Evolutionary conservation across 148 eudicot genomes (phyloP).

Genomic region (Chenopodium suecicum): DNA sequence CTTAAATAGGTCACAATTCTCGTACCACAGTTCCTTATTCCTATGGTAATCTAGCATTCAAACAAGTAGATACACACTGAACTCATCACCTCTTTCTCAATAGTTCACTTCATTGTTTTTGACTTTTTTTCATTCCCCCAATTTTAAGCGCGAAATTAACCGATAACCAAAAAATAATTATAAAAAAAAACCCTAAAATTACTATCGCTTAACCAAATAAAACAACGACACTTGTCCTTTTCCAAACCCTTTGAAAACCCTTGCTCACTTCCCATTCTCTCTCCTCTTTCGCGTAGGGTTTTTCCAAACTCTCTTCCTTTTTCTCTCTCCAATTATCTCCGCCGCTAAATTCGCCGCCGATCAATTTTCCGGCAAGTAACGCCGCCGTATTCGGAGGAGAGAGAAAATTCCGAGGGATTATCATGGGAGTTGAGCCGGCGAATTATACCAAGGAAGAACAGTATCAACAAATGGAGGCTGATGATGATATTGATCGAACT

Average conservation of each 20-base stretch:
- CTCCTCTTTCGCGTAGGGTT: not conserved
- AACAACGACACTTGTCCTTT: not conserved
- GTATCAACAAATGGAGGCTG: conserved; percentile 40
- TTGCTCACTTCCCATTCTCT: not conserved
- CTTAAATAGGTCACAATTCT: too few species aligned
- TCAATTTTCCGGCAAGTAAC: not conserved
- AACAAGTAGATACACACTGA: too few species aligned
- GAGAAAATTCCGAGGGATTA: not conserved
- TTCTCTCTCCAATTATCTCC: not conserved
- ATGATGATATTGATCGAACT: conserved; percentile 16
- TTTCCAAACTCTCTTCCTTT: not conserved
- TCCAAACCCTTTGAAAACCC: not conserved
- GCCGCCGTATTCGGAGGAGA: not conserved
- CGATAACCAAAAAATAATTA: not conserved
- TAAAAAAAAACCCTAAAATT: too few species aligned
- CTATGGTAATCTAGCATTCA: too few species aligned
- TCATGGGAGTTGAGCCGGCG: conserved; percentile 45
- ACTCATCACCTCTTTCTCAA: too few species aligned
- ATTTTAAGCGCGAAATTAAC: not conserved
- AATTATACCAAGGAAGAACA: conserved; percentile 20
- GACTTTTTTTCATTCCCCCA: too few species aligned
- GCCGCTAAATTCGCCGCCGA: not conserved
- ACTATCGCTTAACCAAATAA: not conserved
- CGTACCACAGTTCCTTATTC: too few species aligned
- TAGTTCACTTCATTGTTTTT: too few species aligned